Evolutionary conservation across 2,329 filamentous ascomycete species (phyloP), one percentile per base, ranked within the genome.

Genomic region (Aspergillus brasiliensis): DNA sequence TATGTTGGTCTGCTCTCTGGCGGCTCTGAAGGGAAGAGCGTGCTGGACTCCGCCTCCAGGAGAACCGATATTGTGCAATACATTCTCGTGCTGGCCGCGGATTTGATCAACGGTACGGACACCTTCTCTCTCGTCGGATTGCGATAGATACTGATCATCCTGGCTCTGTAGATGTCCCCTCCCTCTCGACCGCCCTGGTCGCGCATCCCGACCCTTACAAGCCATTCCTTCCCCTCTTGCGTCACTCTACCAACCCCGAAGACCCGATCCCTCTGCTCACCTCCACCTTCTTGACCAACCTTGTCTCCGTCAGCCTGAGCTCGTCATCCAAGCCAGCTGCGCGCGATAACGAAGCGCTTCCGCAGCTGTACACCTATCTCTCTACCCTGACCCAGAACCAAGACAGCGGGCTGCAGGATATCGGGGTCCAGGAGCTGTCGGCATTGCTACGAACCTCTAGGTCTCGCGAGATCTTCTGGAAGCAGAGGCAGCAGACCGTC

Each of bases 41-140:
- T 97, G 62, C 83, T 98, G 67, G 91, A 97, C 80, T 88, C 88
- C 62, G 92, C 93, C 47, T 86, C 88, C 34, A 93, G 92, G 82
- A 88, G 93, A 69, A 85, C 88, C 73, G 93, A 97, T 80, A 92
- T 99, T 68, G 85, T 97, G 65, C 94, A 97, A 80, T 97, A 98
- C 77, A 90, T 97, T 74, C 83, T 99, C 61, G 94, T 98, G 51
- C 81, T 99, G 71, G 84, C 95, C 62, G 88, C 87, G 63, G 95
- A 99, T 75, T 80, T 99, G 65, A 87, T 98, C 62, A 90, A 94
- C 74, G 87, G 93, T 97, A 27, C 5, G 82, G 70, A 57, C 25
- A 8, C 37, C 15, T 23, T 38, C 7, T 46, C 31, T 6, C 11
- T n/a, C 5, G 23, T 27, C 13, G 27, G 23, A 31, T n/a, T 38